Base-by-base conservation (phyloP, 352 stramenopile genomes). In the Thalassiosira mediterranea region DNA sequence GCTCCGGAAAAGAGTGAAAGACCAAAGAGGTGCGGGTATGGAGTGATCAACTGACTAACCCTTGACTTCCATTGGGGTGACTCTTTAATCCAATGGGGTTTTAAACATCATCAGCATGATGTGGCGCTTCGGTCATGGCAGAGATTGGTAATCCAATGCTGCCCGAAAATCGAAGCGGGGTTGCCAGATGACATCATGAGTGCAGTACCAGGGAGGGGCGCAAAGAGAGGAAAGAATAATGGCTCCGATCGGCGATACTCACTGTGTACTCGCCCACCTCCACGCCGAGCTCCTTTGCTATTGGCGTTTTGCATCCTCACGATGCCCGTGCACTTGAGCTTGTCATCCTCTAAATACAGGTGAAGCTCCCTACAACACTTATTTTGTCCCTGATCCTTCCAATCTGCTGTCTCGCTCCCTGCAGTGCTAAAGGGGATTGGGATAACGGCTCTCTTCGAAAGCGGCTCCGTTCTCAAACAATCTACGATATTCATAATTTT, bases 331-430 rank as follows among this genome's bases (percentile, higher is more conserved):
- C 78, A 87, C 31, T 83, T 86, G 8, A 87, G 49, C 26, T 84
- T 83, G n/a, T 64, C 71, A 46, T 86, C 75, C 40, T 89, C 82
- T 37, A 89, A 40, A 32, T 87, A 89, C 61, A 87, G 74, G 56
- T 88, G 79, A 17, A 89, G 47, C 31, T 89, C 82, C 11, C 82
- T 59, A 21, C 74, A 87, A 61, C 82, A 89, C 51, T 89, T 89
- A 51, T 68, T 86, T 49, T 89, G 78, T 23, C 78, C 82, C 40
- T 81, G 72, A 65, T 88, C 46, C 1, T 11, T 76, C 76, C 78
- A 88, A 68, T 89, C 76, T 48, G 81, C 53, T 13, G 71, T 66
- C 8, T 56, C 26, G 2, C 49, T 75, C 8, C 48, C 57, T 47
- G 77, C 63, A 0, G 25, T 73, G 3, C 26, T 57, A 40, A 81